Evolutionary conservation across 768 basidiomycete genomes (phyloP).

Genomic region (Lactifluus volemus): DNA sequence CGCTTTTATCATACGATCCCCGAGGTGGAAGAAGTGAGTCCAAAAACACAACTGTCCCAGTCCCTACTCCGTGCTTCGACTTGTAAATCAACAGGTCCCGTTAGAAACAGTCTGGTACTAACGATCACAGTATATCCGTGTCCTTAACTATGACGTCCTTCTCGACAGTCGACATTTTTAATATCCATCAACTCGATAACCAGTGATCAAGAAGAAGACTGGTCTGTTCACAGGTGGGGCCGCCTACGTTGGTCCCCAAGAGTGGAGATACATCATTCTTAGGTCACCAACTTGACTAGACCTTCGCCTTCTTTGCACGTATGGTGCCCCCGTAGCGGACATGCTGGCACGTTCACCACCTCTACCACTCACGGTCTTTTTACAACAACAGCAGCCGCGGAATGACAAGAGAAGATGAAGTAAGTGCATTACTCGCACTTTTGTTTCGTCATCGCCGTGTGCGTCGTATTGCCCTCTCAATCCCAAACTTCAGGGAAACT

Average conservation of each 20-base stretch:
- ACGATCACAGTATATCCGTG: background rate
- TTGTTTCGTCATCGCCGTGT: background rate
- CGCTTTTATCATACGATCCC: no score
- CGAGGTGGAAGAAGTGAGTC: background rate
- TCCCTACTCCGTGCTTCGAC: background rate
- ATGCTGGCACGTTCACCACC: background rate
- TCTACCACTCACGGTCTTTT: background rate
- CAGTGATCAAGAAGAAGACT: constrained; percentile 18
- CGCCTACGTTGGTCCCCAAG: background rate
- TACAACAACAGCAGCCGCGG: background rate
- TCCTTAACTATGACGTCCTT: background rate
- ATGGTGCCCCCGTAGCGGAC: background rate
- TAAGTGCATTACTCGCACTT: background rate
- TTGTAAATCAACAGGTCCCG: background rate
- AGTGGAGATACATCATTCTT: background rate
- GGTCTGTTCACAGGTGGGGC: background rate
- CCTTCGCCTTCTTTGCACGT: background rate
- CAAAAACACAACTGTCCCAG: background rate
- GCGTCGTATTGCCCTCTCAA: background rate
- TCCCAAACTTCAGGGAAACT: background rate
- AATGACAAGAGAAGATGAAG: background rate
- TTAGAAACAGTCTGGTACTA: background rate
- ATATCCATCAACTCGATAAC: background rate
- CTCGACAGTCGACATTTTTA: background rate
- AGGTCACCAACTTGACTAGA: background rate